Base-by-base conservation (phyloP, 2,329 filamentous ascomycete species). In the Diaporthe australafricana region DNA sequence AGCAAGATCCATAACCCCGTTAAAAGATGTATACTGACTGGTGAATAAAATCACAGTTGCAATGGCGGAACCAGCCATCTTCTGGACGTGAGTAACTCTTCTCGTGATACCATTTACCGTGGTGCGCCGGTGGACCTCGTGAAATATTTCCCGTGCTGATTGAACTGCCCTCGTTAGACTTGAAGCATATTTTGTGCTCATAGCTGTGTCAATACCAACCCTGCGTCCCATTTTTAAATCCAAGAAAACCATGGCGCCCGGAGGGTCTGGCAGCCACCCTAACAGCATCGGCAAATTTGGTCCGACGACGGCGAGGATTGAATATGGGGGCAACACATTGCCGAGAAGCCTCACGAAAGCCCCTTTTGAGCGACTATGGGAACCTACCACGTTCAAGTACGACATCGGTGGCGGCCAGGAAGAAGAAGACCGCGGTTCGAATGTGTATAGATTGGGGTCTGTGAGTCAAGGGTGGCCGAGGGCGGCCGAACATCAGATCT, bases 131-230 rank as follows among this genome's bases (percentile, higher is more conserved):
- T 27, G 2, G n/a, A 32, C 25, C 7, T 30, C 9, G 32, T n/a
- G 4, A 35, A 35, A 20, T 3, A 25, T 3, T 42, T 6, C 17
- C 16, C 4, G 5, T 22, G 20, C 30, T 22, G 14, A 45, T 11
- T 20, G 9, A 35, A 17, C 1, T 16, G n/a, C n/a, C n/a, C n/a
- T 27, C 12, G 11, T 16, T 42, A 68, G 73, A 17, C 35, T 74
- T 17, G 73, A 74, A 57, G 73, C 63, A 12, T 73, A 74, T 20
- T 42, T 73, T 42, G 70, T 74, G 1, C 70, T 74, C 2, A 66
- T 74, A 35, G 71, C 70, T 17, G 73, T 71, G 12, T 74, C 72
- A 1, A 74, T 74, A 60, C 72, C 72, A 17, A 72, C 63, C 3
- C 35, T 68, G 48, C 32, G 50, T 2, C 65, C 50, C 6, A 68